Base-by-base conservation (phyloP, 495 filamentous ascomycete species). In the Penicillium paxilli region DNA sequence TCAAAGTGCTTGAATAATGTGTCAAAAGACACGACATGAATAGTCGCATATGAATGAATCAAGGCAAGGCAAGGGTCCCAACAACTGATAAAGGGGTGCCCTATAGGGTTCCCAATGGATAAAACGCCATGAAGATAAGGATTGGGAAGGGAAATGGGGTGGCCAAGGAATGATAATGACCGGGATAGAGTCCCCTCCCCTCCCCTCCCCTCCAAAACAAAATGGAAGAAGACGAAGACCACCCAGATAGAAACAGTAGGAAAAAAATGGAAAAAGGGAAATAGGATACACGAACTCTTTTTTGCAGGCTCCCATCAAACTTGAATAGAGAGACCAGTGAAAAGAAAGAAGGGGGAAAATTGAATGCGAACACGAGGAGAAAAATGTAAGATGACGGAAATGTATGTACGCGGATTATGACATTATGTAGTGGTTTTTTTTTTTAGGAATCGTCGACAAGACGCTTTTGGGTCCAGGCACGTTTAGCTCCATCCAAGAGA, bases 401-500 rank as follows among this genome's bases (percentile, higher is more conserved):
- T 22, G 23, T 55, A 49, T 49, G 28, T 49, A 55, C 52, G 10
- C 38, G 28, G 22, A 30, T 51, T 48, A 30, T n/a, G n/a, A n/a
- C n/a, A n/a, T n/a, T n/a, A n/a, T n/a, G n/a, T n/a, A n/a, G n/a
- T n/a, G n/a, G n/a, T n/a, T n/a, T n/a, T n/a, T n/a, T n/a, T 38
- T 20, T 49, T 62, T 16, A 77, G 47, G 67, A 75, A 51, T 74
- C 78, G 69, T 83, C 79, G 25, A 82, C 79, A 32, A 82, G 70
- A 51, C 73, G 79, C 62, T 76, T 80, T 52, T 72, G 72, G 8
- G 81, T 71, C 72, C 73, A 85, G 23, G 87, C 85, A 66, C 86
- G 88, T 77, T 88, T 93, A 3, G 94, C 92, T 23, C 86, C 85
- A 51, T 84, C 83, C 40, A 82, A 58, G 46, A 99, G 72, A 16